phyloP scores from a whole-genome alignment of 2,329 filamentous ascomycete species.

The Cadophora malorum region DNA sequence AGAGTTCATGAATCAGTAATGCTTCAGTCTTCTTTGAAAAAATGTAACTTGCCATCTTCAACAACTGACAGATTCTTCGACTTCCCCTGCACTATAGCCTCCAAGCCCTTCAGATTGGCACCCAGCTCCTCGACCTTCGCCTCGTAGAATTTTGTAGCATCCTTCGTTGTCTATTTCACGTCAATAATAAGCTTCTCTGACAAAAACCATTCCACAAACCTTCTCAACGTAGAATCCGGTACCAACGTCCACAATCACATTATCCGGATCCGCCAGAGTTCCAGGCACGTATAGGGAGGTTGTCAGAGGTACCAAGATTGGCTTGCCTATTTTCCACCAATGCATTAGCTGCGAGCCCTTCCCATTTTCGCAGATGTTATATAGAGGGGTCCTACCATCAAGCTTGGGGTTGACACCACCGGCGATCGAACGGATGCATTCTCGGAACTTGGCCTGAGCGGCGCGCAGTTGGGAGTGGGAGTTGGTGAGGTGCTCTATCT shows the following conservation, averaged over 20 bases:
- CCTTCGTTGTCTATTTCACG: constrained; percentile 54
- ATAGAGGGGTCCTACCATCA: constrained; percentile 42
- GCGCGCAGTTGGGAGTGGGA: constrained; percentile 90
- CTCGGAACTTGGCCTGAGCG: constrained; percentile 89
- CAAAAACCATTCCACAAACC: constrained; percentile 50
- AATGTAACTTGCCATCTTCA: constrained; percentile 73
- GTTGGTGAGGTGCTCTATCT: constrained; percentile 90
- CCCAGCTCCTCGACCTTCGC: constrained; percentile 71
- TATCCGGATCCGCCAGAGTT: constrained; percentile 73
- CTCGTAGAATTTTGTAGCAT: constrained; percentile 71
- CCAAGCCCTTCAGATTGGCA: constrained; percentile 69
- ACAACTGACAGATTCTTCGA: constrained; percentile 83
- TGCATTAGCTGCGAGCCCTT: constrained; percentile 22
- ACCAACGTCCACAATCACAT: constrained; percentile 88
- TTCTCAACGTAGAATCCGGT: constrained; percentile 97
- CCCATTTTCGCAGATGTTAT: constrained; percentile 1
- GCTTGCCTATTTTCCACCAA: constrained; percentile 48
- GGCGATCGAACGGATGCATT: constrained; percentile 82
- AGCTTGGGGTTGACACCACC: constrained; percentile 55
- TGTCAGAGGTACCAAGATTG: constrained; percentile 90
- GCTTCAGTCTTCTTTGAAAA: constrained; percentile 12
- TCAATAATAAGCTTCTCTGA: constrained; percentile 23
- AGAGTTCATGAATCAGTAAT: constrained; percentile 38
- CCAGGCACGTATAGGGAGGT: constrained; percentile 94
- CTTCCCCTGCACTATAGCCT: constrained; percentile 75